Conservation (phyloP, 345 rosid genomes). For the Syzygium aqueum region DNA sequence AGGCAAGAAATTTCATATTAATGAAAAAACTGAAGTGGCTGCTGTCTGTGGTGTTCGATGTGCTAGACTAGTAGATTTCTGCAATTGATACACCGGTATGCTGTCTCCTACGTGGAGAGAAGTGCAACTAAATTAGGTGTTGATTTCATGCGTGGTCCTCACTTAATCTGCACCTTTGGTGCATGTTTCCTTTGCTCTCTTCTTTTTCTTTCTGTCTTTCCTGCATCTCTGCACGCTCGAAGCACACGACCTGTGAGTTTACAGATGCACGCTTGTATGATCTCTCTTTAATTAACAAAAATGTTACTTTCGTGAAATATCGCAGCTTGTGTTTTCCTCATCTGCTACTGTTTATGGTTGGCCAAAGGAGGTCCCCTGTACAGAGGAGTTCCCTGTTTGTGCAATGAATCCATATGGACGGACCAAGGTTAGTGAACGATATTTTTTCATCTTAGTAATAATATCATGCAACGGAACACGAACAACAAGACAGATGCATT, state of each 20-base stretch:
- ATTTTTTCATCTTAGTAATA: not conserved
- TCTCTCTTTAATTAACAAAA: not conserved
- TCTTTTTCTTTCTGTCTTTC: not conserved
- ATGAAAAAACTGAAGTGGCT: not conserved
- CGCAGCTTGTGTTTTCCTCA: constrained; percentile 96
- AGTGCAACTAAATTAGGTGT: not conserved
- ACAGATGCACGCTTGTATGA: not conserved
- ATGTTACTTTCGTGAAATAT: not conserved
- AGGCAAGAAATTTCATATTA: not conserved
- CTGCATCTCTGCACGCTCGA: not conserved
- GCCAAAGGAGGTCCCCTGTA: constrained; percentile 94
- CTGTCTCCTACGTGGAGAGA: not conserved
- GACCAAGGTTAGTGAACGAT: constrained; percentile 53
- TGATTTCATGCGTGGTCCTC: not conserved
- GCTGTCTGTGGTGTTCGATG: not conserved
- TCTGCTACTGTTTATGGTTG: constrained; percentile 99
- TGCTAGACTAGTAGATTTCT: not conserved
- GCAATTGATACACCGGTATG: not conserved
- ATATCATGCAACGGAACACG: not conserved
- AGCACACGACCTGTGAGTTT: not conserved
- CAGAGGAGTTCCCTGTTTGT: constrained; percentile 67
- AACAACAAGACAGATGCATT: not conserved
- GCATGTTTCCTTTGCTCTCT: not conserved
- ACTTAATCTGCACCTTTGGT: not conserved
- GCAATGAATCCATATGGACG: constrained; percentile 90